These are phyloP conservation scores for Quercus tomentella DNA, from an alignment of 331 rosid genomes.

Conservation along the genomic window DNA sequence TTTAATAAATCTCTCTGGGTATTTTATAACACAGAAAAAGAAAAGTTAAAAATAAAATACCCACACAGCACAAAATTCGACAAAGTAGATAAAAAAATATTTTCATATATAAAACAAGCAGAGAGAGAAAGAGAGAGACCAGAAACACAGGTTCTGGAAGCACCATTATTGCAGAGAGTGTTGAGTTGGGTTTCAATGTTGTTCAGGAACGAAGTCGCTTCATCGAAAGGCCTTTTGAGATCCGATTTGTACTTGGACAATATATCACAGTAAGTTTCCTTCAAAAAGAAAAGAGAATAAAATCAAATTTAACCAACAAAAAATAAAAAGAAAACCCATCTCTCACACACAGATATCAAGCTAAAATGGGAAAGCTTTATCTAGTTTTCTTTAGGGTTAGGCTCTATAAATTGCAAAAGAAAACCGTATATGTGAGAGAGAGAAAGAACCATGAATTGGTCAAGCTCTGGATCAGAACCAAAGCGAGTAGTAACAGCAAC, in stretches of 20 bases:
- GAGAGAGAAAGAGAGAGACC: constrained; percentile 35
- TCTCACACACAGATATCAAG: too few species aligned
- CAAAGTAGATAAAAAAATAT: neutral
- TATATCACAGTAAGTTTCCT: constrained; percentile 57
- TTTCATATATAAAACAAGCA: neutral
- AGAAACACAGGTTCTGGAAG: constrained; percentile 30
- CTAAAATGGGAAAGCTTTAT: neutral
- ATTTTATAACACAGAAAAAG: neutral
- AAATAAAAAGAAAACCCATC: neutral
- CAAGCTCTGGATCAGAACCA: constrained; percentile 74
- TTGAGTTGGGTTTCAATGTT: constrained; percentile 64
- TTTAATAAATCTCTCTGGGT: too few species aligned
- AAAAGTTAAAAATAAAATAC: neutral
- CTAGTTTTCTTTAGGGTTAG: constrained; percentile 24
- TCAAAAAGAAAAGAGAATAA: neutral
- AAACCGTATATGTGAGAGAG: neutral
- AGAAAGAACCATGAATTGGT: constrained; percentile 62
- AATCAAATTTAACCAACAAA: neutral
- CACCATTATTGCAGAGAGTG: constrained; percentile 30
- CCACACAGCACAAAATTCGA: constrained; percentile 1
- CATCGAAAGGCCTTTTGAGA: constrained; percentile 51
- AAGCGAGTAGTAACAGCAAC: constrained; percentile 18
- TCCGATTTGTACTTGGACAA: constrained; percentile 61
- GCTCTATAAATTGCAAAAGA: neutral
- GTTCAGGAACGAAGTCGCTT: constrained; percentile 61